A percentile compares a stretch with the other conserved stretches of the same genome.
phyloP scores from a whole-genome alignment of 192 early-diverging fungal genomes.

The Phycomyces blakesleeanus region DNA sequence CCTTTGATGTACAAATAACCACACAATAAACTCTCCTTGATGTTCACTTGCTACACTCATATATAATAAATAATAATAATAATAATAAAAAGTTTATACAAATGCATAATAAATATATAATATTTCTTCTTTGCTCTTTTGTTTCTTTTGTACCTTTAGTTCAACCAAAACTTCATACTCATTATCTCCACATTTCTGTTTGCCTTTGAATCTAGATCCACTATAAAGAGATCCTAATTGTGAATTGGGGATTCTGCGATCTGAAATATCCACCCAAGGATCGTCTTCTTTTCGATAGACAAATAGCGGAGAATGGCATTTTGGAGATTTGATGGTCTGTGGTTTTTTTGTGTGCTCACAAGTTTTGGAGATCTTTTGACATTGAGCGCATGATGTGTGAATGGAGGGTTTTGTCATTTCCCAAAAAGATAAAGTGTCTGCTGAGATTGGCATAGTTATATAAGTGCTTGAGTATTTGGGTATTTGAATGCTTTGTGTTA shows the following conservation, averaged over 20 bases:
- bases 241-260: constrained; percentile 19
- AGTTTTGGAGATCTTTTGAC: no score
- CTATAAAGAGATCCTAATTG: constrained; percentile 47
- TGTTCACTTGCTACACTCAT: constrained; percentile 74
- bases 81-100: neutral
- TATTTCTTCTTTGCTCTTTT: neutral
- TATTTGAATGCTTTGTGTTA: no score
- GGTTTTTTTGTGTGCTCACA: neutral
- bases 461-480: no score
- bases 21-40: constrained; percentile 62
- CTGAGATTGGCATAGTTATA: no score
- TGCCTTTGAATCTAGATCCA: constrained; percentile 62
- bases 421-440: no score
- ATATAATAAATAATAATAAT: constrained; percentile 26
- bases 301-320: neutral
- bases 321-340: neutral
- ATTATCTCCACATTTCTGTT: constrained; percentile 56
- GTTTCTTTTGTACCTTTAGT: constrained; percentile 55
- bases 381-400: no score
- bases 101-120: neutral
- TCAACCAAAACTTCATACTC: constrained; percentile 68
- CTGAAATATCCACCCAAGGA: constrained; percentile 26
- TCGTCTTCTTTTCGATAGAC: constrained; percentile 23
- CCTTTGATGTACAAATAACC: constrained; percentile 80
- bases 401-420: no score